Conservation (phyloP, 1,284 basidiomycete species). For the Cryptococcus hybrid region DNA sequence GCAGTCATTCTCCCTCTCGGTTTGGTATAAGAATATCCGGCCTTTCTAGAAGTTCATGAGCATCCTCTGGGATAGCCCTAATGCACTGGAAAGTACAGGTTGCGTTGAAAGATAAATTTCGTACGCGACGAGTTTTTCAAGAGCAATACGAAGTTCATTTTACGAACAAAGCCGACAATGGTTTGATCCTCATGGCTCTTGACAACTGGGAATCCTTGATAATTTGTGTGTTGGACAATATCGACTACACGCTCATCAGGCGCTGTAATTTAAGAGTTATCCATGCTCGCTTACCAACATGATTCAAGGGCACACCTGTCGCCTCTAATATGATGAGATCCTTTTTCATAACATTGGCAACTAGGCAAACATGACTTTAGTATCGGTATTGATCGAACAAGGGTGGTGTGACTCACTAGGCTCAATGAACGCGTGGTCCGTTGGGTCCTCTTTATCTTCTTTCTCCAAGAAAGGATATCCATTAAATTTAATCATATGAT, state of each 20-base stretch:
- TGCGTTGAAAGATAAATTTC: constrained; percentile 63
- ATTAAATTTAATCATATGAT: constrained; percentile 96
- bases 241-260: constrained; percentile 55
- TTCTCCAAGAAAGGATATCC: constrained; percentile 91
- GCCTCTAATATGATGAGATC: constrained; percentile 72
- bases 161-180: constrained; percentile 84
- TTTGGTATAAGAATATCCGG: constrained; percentile 38
- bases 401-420: constrained; percentile 59
- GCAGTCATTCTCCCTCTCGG: constrained; percentile 5
- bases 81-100: constrained; percentile 64
- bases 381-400: neutral
- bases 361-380: constrained; percentile 51
- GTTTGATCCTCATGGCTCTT: constrained; percentile 55
- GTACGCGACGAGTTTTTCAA: constrained; percentile 68
- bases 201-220: constrained; percentile 91
- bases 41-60: constrained; percentile 10
- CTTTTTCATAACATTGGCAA: constrained; percentile 83
- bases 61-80: constrained; percentile 23
- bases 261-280: neutral
- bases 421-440: constrained; percentile 85
- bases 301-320: constrained; percentile 67
- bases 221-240: constrained; percentile 65
- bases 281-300: constrained; percentile 44
- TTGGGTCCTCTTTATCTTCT: constrained; percentile 77
- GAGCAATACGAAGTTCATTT: constrained; percentile 81